Conservation (phyloP, 2,329 filamentous ascomycete species). For the Zarea fungicola region DNA sequence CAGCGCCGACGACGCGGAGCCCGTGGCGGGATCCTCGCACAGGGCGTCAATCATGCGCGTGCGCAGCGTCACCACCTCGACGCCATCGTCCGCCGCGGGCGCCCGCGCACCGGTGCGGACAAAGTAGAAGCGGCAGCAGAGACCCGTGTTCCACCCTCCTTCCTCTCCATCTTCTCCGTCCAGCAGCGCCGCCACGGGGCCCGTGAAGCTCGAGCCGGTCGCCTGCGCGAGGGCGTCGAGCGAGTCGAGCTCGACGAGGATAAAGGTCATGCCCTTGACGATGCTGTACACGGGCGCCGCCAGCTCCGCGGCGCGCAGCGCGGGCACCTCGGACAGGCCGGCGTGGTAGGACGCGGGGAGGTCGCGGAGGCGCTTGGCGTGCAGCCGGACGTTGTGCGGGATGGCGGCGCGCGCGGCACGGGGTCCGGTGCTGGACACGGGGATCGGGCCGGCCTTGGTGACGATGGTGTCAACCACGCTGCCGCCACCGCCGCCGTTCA, state of each 20-base stretch:
- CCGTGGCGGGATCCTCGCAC: constrained; percentile 57
- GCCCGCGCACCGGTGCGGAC: constrained; percentile 34
- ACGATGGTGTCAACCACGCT: constrained; percentile 35
- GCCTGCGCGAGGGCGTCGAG: constrained; percentile 51
- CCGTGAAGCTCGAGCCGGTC: constrained; percentile 27
- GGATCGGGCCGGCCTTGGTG: constrained; percentile 54
- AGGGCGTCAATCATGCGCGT: constrained; percentile 54
- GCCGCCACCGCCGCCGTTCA: constrained; percentile 23
- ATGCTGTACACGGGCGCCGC: constrained; percentile 52
- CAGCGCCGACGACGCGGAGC: constrained; percentile 56
- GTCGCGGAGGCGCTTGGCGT: constrained; percentile 38
- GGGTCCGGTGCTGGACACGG: constrained; percentile 33
- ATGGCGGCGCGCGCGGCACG: constrained; percentile 55
- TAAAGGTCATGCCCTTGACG: constrained; percentile 69
- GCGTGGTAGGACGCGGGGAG: constrained; percentile 21
- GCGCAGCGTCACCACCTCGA: constrained; percentile 35
- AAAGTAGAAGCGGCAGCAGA: constrained; percentile 56
- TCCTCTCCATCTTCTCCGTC: too few relatives aligned
- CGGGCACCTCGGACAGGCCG: constrained; percentile 24
- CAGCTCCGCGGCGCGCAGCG: constrained; percentile 32
- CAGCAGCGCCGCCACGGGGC: constrained; percentile 32
- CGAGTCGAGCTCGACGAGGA: constrained; percentile 57
- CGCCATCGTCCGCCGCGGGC: constrained; percentile 20
- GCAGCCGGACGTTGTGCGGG: constrained; percentile 62
- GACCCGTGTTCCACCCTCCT: constrained; percentile 51